Percentiles rank a stretch among this genome's conserved stretches.
Evolutionary conservation across 257 asterid genomes (phyloP).

Genomic region (Solanum pimpinellifolium): DNA sequence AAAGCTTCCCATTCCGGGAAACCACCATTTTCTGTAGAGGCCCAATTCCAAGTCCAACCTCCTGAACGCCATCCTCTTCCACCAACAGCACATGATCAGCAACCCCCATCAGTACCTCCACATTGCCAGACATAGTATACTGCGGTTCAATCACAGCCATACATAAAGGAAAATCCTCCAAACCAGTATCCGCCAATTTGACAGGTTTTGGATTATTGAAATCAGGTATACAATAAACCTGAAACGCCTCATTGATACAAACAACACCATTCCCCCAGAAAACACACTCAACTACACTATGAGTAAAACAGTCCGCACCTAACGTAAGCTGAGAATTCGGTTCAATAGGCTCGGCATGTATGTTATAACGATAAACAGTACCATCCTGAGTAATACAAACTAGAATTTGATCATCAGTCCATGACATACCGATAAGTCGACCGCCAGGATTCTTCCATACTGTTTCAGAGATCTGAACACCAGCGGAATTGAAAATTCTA

Average conservation of each 20-base stretch:
- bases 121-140: conserved; percentile 85
- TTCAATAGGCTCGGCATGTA: conserved; percentile 51
- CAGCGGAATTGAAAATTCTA: conserved; percentile 85
- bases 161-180: conserved; percentile 84
- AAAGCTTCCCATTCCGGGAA: conserved; percentile 70
- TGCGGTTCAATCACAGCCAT: conserved; percentile 95
- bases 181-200: conserved; percentile 60
- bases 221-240: conserved; percentile 68
- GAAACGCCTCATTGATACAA: conserved; percentile 73
- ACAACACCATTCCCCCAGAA: conserved; percentile 93
- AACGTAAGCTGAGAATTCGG: conserved; percentile 33
- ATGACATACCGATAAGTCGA: conserved; percentile 66
- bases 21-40: conserved; percentile 90
- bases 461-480: conserved; percentile 58
- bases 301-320: conserved; percentile 55
- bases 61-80: conserved; percentile 86
- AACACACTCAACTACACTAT: conserved; percentile 75
- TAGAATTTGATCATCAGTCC: conserved; percentile 78
- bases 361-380: conserved; percentile 60
- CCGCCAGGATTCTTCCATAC: conserved; percentile 93
- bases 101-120: conserved; percentile 81
- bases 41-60: conserved; percentile 57
- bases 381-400: conserved; percentile 88
- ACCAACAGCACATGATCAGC: conserved; percentile 70
- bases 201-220: conserved; percentile 48